Evolutionary conservation across 257 asterid genomes (phyloP), one percentile per base, ranked within the genome.

Genomic region (Perilla frutescens): DNA sequence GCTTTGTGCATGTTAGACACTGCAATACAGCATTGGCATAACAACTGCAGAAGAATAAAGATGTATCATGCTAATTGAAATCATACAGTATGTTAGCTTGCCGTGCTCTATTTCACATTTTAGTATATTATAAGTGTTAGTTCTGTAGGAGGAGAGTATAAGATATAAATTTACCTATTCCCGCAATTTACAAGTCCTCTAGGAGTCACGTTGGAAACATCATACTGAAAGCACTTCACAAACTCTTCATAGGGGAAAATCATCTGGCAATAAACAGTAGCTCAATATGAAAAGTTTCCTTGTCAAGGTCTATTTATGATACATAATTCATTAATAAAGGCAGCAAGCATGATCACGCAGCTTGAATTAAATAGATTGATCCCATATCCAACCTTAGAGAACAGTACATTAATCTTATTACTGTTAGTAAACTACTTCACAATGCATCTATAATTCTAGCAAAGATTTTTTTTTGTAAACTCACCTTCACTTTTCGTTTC

Each of bases 1-100:
- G 98, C 87, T 90, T 92, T 39, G 98, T 92, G 84, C 76, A 88
- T 40, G 84, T 70, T 84, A 92, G 86, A 79, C 98, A 92, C 84
- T 92, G 98, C 83, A 92, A 82, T 74, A 92, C 97, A 15, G 94
- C 97, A 82, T 87, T 92, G 65, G 96, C 98, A 60, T 92, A 92
- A 78, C 98, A 92, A 77, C 98, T 92, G 96, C 84, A 83, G 72
- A 72, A 62, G 64, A 73, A 68, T 48, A 13, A 70, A 59, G 54
- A 58, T 9, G 60, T n/a, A 69, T 53, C 26, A 55, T 44, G 56
- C 44, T 55, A 31, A 37, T 1, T 50, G 65, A 7, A 43, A 32
- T 67, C 49, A 60, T 32, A 51, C 11, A 12, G 1, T 20, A 20
- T n/a, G 9, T 41, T 36, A 54, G 60, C 37, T 59, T 75, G 70